phyloP scores from a whole-genome alignment of 176 grass and related monocot species.

The Carex scoparia region DNA sequence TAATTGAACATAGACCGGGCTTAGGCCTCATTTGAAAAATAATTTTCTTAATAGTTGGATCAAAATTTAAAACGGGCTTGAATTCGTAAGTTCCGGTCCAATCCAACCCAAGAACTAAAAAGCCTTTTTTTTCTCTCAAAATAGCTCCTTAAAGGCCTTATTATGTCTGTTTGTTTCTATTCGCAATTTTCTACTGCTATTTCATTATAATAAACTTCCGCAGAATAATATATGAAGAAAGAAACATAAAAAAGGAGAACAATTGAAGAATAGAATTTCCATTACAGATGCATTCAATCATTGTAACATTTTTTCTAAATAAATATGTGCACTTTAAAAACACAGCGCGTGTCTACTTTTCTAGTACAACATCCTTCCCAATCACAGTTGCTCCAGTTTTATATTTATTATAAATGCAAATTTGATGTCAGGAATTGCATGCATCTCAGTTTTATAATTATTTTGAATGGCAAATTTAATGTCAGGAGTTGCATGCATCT shows the following conservation, averaged over 20 bases:
- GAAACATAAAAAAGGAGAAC: background rate
- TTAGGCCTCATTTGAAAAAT: background rate
- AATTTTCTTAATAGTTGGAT: background rate
- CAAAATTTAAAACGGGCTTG: background rate
- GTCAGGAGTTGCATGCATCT: background rate
- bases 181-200: no score
- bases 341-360: no score
- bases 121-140: background rate
- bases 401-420: no score
- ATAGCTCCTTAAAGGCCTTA: no score
- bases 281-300: background rate
- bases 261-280: background rate
- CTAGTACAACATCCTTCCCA: no score
- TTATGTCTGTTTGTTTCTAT: no score
- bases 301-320: background rate
- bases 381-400: no score
- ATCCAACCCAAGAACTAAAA: background rate
- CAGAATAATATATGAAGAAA: background rate
- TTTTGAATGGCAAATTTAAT: background rate
- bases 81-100: background rate
- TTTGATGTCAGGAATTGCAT: no score
- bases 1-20: background rate
- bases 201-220: no score
- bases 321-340: background rate
- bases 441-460: no score